A percentile compares a stretch with the other conserved stretches of the same genome.
phyloP scores from a whole-genome alignment of 2,329 filamentous ascomycete species.

The Gaeumannomyces tritici region DNA sequence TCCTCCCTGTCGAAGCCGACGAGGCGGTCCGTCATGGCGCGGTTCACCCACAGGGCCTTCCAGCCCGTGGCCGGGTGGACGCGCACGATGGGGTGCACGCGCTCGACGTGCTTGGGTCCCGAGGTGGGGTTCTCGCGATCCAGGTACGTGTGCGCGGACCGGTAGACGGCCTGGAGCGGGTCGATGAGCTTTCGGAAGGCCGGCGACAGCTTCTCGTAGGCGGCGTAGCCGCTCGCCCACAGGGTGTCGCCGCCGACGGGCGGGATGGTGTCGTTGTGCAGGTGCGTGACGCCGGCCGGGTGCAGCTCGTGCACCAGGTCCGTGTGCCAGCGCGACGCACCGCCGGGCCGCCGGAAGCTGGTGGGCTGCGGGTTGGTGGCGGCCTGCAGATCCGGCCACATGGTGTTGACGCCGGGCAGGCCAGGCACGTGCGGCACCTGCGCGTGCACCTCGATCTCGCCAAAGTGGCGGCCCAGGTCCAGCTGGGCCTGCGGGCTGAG shows the following conservation, averaged over 20 bases:
- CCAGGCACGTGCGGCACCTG: constrained; percentile 65
- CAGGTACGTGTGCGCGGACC: constrained; percentile 56
- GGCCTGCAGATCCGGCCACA: constrained; percentile 60
- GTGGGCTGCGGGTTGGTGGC: constrained; percentile 41
- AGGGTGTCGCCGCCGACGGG: constrained; percentile 60
- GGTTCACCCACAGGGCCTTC: constrained; percentile 66
- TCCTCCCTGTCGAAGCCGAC: constrained; percentile 60
- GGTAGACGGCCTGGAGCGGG: constrained; percentile 54
- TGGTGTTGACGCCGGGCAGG: constrained; percentile 52
- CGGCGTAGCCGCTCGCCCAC: constrained; percentile 61
- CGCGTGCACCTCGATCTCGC: constrained; percentile 59
- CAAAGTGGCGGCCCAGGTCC: constrained; percentile 52
- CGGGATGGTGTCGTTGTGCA: constrained; percentile 61
- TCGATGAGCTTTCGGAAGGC: constrained; percentile 63
- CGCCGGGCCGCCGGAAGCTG: constrained; percentile 57
- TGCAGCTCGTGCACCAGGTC: constrained; percentile 64
- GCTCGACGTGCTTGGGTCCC: constrained; percentile 58
- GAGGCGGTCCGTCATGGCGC: constrained; percentile 58
- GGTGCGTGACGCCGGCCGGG: constrained; percentile 59
- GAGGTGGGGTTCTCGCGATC: constrained; percentile 50
- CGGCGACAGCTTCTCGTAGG: constrained; percentile 65
- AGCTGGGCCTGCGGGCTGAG: constrained; percentile 53
- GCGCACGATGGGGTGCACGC: constrained; percentile 58
- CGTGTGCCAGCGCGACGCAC: constrained; percentile 59
- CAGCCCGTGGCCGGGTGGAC: constrained; percentile 63